Evolutionary conservation across 1,284 basidiomycete genomes (phyloP).

Genomic region (Microbotryomycetes sp.): DNA sequence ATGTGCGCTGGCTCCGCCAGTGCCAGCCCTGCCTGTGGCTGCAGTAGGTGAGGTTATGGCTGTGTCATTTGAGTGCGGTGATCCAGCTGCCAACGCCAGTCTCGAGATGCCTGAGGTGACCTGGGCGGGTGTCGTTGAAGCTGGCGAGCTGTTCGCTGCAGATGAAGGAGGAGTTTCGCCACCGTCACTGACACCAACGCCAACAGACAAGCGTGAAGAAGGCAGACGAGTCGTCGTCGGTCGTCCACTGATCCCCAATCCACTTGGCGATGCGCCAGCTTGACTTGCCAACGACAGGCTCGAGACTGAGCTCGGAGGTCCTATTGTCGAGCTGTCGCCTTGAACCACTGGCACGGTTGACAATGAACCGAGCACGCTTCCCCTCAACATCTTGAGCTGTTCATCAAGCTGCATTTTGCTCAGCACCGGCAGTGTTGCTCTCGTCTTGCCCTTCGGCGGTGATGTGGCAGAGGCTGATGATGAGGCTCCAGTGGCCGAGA

Average conservation of each 20-base stretch:
- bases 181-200: background rate
- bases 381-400: constrained; percentile 13
- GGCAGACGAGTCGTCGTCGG: background rate
- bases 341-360: background rate
- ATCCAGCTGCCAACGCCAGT: background rate
- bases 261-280: background rate
- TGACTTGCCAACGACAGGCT: background rate
- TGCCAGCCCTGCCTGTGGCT: too few relatives aligned
- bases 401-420: constrained; percentile 28
- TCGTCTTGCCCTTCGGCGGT: background rate
- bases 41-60: background rate
- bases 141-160: background rate
- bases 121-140: background rate
- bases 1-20: too few relatives aligned
- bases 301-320: background rate
- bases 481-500: background rate
- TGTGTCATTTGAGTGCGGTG: background rate
- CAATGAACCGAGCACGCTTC: constrained; percentile 5
- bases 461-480: background rate
- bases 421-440: constrained; percentile 1
- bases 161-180: background rate
- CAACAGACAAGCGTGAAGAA: background rate
- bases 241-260: background rate
- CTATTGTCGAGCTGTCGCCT: too few relatives aligned
- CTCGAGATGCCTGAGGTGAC: background rate